Evolutionary conservation across 352 stramenopile genomes (phyloP).

Genomic region (Globisporangium spinosum): DNA sequence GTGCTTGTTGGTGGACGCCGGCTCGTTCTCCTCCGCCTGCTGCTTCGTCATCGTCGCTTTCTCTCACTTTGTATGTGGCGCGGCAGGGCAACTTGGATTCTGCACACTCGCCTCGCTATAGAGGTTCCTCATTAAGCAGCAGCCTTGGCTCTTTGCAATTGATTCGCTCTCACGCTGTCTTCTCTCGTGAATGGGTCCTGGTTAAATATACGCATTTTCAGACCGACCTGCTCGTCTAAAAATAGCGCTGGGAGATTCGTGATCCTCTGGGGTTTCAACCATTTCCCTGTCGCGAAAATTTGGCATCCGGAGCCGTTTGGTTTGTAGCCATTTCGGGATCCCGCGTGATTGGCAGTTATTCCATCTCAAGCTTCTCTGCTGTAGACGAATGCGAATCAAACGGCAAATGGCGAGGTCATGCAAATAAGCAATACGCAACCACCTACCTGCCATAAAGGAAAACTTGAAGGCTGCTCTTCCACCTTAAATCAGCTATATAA

Average conservation of each 20-base stretch:
- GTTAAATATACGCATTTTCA: not conserved
- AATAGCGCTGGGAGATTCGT: not conserved
- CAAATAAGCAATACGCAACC: not conserved
- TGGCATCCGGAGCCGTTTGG: not conserved
- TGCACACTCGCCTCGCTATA: not conserved
- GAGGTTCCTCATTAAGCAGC: not conserved
- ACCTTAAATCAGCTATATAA: constrained; percentile 30
- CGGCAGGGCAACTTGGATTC: not conserved
- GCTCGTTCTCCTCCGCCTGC: not conserved
- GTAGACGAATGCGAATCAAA: not conserved
- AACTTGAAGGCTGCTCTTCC: not conserved
- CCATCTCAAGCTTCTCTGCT: not conserved
- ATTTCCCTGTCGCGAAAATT: not conserved
- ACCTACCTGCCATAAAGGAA: not conserved
- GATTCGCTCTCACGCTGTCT: no score
- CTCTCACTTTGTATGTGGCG: not conserved
- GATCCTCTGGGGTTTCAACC: not conserved
- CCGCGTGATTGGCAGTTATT: not conserved
- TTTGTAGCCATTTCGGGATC: not conserved
- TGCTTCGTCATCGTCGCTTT: not conserved
- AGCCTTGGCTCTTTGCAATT: not conserved
- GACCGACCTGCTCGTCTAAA: not conserved
- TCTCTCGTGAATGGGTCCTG: no score
- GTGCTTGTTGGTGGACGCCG: not conserved
- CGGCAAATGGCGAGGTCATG: not conserved